Evolutionary conservation across 495 filamentous ascomycete species (phyloP), one percentile per base, ranked within the genome.

Genomic region (Terfezia boudieri): DNA sequence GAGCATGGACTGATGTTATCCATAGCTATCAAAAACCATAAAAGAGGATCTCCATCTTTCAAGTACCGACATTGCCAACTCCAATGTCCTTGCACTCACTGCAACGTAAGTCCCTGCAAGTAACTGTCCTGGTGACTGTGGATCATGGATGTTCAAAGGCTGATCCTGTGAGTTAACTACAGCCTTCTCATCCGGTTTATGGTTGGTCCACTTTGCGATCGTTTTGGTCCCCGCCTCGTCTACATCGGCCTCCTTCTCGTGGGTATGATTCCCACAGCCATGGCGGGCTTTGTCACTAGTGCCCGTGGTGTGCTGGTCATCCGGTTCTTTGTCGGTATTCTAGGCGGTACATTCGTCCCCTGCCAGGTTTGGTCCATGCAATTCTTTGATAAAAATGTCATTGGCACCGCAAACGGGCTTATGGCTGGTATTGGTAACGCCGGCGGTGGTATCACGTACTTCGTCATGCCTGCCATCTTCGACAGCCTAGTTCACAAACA

Each of bases 301-400:
- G 78, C 80, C 0, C 67, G 71, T 0, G 83, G 88, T 0, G 74
- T 95, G 23, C 77, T 87, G 53, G 73, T 80, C 12, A 71, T 88
- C 53, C 80, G 89, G 36, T 94, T 95, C 71, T 95, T 95, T 68
- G 75, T 95, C 53, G 89, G 89, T 37, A 93, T 96, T 54, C 74
- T 96, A 1, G 89, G 89, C 36, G 89, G 82, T 0, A 76, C 76
- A 6, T 96, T 96, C 58, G 88, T 96, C 3, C 89, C 89, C 2
- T 95, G 89, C 66, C 89, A 94, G 60, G 89, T 95, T 8, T 96
- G 89, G 88, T 84, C 81, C 35, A 94, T 89, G 0, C 87, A 83
- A 2, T 95, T 89, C 72, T 94, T 90, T 61, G 89, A 96, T 70
- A 94, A 93, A 71, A 92, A 85, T 62, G 77, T 95, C 16, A 84